A percentile compares a stretch with the other conserved stretches of the same genome.
Conservation (phyloP, 495 filamentous ascomycete species). For the Xeromyces bisporus region DNA sequence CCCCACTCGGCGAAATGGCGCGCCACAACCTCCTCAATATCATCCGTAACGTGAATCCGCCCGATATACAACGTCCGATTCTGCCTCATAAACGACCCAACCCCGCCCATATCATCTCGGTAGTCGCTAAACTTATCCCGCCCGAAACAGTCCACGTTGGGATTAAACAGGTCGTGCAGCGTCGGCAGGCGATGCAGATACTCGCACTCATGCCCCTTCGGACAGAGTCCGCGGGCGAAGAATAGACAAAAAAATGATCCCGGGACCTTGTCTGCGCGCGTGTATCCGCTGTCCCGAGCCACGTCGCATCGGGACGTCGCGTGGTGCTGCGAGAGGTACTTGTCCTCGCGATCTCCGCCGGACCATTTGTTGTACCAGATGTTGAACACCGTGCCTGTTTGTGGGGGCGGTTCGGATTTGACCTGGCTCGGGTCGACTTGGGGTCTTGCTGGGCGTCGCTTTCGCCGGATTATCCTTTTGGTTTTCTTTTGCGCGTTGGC, state of each 20-base stretch:
- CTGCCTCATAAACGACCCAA: slow-evolving; percentile 76
- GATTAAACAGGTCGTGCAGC: slow-evolving; percentile 69
- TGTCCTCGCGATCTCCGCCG: slow-evolving; percentile 86
- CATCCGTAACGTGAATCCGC: slow-evolving; percentile 87
- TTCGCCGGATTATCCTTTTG: slow-evolving; percentile 36
- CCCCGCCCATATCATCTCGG: slow-evolving; percentile 91
- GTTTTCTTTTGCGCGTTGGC: slow-evolving; percentile 28
- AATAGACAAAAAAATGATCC: slow-evolving; percentile 87
- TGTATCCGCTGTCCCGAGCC: slow-evolving; percentile 70
- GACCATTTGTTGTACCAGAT: slow-evolving; percentile 93
- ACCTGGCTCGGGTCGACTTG: slow-evolving; percentile 75
- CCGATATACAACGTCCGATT: slow-evolving; percentile 90
- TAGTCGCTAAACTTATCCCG: slow-evolving; percentile 77
- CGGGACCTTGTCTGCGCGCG: slow-evolving; percentile 59
- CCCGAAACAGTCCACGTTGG: slow-evolving; percentile 88
- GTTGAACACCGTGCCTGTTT: slow-evolving; percentile 88
- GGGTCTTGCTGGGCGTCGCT: slow-evolving; percentile 37
- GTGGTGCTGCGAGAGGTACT: slow-evolving; percentile 57
- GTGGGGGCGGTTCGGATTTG: slow-evolving; percentile 63
- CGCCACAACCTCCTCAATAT: slow-evolving; percentile 92
- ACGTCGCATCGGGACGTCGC: slow-evolving; percentile 71
- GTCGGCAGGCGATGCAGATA: slow-evolving; percentile 80
- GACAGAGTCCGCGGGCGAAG: slow-evolving; percentile 63
- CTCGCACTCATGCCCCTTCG: slow-evolving; percentile 78
- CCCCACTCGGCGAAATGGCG: slow-evolving; percentile 93